Base-by-base conservation (phyloP, 352 stramenopile species). In the Paralagenidium karlingii region DNA sequence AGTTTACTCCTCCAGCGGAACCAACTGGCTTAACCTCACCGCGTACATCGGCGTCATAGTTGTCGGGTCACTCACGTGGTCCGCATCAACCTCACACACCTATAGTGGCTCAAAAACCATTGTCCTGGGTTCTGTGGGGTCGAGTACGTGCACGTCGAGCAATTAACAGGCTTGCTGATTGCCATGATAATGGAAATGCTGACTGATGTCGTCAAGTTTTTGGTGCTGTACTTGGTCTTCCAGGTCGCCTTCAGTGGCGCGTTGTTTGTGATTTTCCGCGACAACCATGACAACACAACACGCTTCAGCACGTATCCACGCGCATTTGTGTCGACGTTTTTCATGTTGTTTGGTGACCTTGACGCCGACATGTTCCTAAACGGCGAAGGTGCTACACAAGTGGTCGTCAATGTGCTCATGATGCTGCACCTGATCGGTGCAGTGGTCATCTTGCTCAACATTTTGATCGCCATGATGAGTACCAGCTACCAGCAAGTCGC, bases 161-260 rank as follows among this genome's bases (percentile, higher is more conserved):
- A 86, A 47, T 58, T 81, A 8, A 79, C 55, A 9, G 73, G 73
- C 0, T 43, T 82, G 20, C 59, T 86, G 8, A 76, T 83, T 36
- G 67, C 73, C 3, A 86, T 86, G 73, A 82, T 86, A 68, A 61
- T 56, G 11, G 63, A 77, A 51, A 76, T 86, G 61, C 51, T 74
- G 16, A 76, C 61, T 22, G 73, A 86, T 33, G 63, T 82, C 30
- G 64, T 69, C 36, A 66, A 66, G 4, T 86, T 86, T 39, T 53
- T 79, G 11, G 43, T 86, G 32, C 58, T 86, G n/a, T 86, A 83
- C 45, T 62, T 54, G 1, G 68, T 83, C 5, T 86, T 86, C 43
- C 53, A 82, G 24, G 59, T 78, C 16, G 68, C 68, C 30, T 82
- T 81, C 37, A 83, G 62, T 32, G 71, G 68, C 16, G 70, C 68